Percentiles rank a stretch among this genome's conserved stretches.
Conservation (phyloP, 2,329 filamentous ascomycete species). For the Paracamarosporium sp. region DNA sequence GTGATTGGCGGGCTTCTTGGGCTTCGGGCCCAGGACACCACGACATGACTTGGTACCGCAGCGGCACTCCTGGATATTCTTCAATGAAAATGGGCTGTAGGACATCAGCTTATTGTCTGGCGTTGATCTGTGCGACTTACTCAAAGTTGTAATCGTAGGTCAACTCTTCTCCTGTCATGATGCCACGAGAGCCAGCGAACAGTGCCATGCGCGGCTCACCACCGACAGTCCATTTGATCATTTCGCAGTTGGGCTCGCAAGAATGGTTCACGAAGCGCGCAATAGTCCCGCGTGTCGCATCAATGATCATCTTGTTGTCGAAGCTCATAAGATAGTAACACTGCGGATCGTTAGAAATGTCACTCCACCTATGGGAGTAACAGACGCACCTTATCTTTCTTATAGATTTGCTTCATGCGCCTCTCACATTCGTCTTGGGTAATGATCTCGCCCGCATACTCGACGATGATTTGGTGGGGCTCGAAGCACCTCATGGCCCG, state of each 20-base stretch:
- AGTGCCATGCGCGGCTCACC: constrained; percentile 95
- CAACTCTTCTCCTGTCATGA: constrained; percentile 93
- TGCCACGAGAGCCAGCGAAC: constrained; percentile 87
- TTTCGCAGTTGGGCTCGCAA: constrained; percentile 93
- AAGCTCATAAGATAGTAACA: constrained; percentile 99
- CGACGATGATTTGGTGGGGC: constrained; percentile 94
- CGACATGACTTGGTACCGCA: constrained; percentile 68
- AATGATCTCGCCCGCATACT: constrained; percentile 98
- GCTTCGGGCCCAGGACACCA: constrained; percentile 65
- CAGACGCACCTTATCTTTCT: constrained; percentile 80
- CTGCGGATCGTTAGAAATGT: constrained; percentile 54
- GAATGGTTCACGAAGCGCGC: constrained; percentile 98
- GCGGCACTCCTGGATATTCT: constrained; percentile 69
- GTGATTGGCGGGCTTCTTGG: constrained; percentile 52
- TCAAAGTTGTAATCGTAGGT: constrained; percentile 90
- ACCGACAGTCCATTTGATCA: constrained; percentile 97
- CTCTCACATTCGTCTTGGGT: constrained; percentile 92
- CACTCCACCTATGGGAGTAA: neutral
- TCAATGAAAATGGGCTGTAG: constrained; percentile 55
- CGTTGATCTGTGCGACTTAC: constrained; percentile 47
- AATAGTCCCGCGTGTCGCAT: constrained; percentile 93
- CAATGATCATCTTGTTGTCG: constrained; percentile 97
- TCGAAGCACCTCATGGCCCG: constrained; percentile 87
- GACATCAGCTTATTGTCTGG: constrained; percentile 13
- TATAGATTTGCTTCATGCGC: constrained; percentile 92